Evolutionary conservation across 2,329 filamentous ascomycete species (phyloP), one percentile per base, ranked within the genome.

Genomic region (Botryosphaeria agaves): DNA sequence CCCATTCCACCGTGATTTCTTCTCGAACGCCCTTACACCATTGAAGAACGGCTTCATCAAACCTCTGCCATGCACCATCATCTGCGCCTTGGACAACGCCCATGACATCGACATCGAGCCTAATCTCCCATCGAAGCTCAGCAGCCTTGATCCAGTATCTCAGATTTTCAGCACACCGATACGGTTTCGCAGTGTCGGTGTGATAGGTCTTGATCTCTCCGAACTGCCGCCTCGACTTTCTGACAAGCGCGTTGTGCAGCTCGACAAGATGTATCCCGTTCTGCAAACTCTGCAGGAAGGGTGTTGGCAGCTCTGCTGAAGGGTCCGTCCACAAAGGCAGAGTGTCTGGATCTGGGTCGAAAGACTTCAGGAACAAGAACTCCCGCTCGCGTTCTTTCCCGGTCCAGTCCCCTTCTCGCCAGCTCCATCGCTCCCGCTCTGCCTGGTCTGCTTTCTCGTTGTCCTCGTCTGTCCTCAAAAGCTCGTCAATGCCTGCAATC

Each of bases 111-210:
- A 93, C 66, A 38, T 76, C 71, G 30, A 95, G 62, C 41, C 79
- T 69, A 23, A 85, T 70, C 55, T 95, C 89, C 76, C 87, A 98
- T 32, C 89, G 73, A 34, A 95, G 64, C 57, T 98, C 85, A 5
- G 85, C 84, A 1, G 87, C 89, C 59, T 98, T 98, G 55, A 80
- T 70, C 87, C 89, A 98, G 61, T 79, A 98, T 24, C 84, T 72
- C 37, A 98, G 64, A 51, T 98, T 98, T 43, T 98, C 89, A 3
- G 85, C 83, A 38, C 76, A 76, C 29, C 89, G 77, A 52, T 98
- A 98, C 0, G 89, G 89, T 56, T 95, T 95, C 36, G 73, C 76
- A 7, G 89, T 87, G 52, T 98, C 84, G n/a, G 74, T 76, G 51
- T 95, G 89, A 52, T 78, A 94, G 7, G 69, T 69, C 34, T 82